phyloP scores from a whole-genome alignment of 2,329 filamentous ascomycete species.

The Penicillium sp. region DNA sequence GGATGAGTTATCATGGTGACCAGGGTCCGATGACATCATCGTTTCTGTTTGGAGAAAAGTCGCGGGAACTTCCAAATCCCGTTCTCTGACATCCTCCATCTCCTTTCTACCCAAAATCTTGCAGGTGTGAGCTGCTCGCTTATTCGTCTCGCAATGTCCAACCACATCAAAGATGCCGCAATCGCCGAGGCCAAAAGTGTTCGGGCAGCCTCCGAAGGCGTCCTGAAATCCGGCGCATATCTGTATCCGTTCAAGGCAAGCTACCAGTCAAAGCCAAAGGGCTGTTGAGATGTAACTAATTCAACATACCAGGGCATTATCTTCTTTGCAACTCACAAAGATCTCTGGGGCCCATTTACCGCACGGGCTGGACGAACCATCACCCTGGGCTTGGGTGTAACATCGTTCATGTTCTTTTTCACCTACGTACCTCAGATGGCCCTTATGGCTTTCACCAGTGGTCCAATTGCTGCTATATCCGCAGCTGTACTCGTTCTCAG shows the following conservation, averaged over 20 bases:
- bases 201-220: conserved; percentile 63
- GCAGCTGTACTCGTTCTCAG: conserved; percentile 59
- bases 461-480: conserved; percentile 65
- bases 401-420: conserved; percentile 80
- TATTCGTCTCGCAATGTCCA: conserved; percentile 33
- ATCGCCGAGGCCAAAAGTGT: conserved; percentile 71
- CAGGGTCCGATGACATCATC: background rate
- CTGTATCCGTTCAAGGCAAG: conserved; percentile 76
- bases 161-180: conserved; percentile 58
- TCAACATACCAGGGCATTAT: conserved; percentile 53
- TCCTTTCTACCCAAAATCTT: background rate
- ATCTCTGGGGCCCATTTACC: conserved; percentile 60
- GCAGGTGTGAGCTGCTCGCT: background rate
- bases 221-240: conserved; percentile 74
- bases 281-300: background rate
- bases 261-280: background rate
- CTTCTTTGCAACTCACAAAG: conserved; percentile 59
- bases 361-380: conserved; percentile 63
- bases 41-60: background rate
- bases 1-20: background rate
- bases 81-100: background rate
- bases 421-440: conserved; percentile 84
- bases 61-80: background rate
- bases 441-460: conserved; percentile 79
- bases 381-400: conserved; percentile 69